Base-by-base conservation (phyloP, 768 basidiomycete genomes). In the Leccinum rimulosum region DNA sequence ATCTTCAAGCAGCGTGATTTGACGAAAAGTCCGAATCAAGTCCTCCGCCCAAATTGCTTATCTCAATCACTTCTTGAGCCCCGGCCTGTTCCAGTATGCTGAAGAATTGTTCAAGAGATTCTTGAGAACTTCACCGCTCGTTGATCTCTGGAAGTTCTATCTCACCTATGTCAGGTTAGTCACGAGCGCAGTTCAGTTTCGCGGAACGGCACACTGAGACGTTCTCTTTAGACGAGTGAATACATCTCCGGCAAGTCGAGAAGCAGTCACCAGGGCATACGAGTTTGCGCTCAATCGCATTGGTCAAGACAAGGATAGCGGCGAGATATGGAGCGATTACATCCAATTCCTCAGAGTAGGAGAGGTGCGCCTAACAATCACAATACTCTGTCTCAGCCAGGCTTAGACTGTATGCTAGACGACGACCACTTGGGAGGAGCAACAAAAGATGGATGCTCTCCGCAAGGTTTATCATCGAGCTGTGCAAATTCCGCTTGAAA, bases 401-500 rank as follows among this genome's bases (percentile, higher is more conserved):
- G 50, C 57, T 70, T 36, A 63, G 40, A 22, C 33, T 27, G 50
- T 11, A 55, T 51, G 45, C 15, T 65, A 84, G 85, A 80, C 89
- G 0, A 83, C 82, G 12, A 91, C 88, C 27, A 93, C 93, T 19
- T 98, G 95, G 95, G 96, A 98, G 71, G 87, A 90, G 63, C 92
- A 95, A 67, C 93, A 96, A 69, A 93, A 94, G 72, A 95, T 94
- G 89, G 96, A 97, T 64, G 84, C 86, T 2, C 78, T 98, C 4
- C 86, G 97, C 59, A 93, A 91, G 70, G 87, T 91, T 1, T 97
- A 97, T 75, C 93, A 95, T 68, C 86, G 93, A 53, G 96, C 93
- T 3, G 90, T 98, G 22, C 91, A 93, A 69, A 93, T 97, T 33
- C 97, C 97, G 0, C 82, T 98, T 65, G 91, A 94, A 71, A 95